These are phyloP conservation scores for Saccharomyces hybrid DNA, from an alignment of 1,139 yeast species.

Conservation along the genomic window DNA sequence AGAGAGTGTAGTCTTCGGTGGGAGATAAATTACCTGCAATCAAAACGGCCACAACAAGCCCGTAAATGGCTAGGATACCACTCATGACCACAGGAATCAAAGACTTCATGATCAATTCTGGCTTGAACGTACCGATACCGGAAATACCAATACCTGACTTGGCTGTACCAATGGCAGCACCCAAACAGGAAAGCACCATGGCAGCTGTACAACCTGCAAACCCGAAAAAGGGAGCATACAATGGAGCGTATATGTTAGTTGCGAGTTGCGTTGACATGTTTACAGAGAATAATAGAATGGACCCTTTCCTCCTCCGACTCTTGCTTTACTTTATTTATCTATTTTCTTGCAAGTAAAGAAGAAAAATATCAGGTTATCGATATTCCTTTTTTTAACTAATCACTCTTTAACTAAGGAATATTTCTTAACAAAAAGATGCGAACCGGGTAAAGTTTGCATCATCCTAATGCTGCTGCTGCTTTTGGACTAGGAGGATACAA, in stretches of 20 bases:
- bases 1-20: conserved; percentile 66
- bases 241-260: conserved; percentile 58
- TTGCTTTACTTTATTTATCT: not conserved
- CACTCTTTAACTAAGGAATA: not conserved
- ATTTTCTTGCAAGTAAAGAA: not conserved
- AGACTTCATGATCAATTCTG: conserved; percentile 76
- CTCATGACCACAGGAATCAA: conserved; percentile 95
- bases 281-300: conserved; percentile 1
- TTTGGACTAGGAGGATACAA: no score
- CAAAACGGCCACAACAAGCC: conserved; percentile 89
- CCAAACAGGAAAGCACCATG: conserved; percentile 81
- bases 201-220: conserved; percentile 93
- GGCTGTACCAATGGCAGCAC: conserved; percentile 98
- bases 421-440: not conserved
- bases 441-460: not conserved
- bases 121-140: conserved; percentile 81
- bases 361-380: not conserved
- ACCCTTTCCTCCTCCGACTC: conserved; percentile 1
- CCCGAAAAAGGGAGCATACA: conserved; percentile 91
- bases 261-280: conserved; percentile 10
- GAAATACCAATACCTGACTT: conserved; percentile 97
- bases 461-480: not conserved
- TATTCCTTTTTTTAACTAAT: not conserved
- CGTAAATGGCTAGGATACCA: conserved; percentile 95
- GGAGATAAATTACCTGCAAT: conserved; percentile 91